These are phyloP conservation scores for Lepidium aucheri DNA, from an alignment of 345 rosid genomes.

Conservation along the genomic window DNA sequence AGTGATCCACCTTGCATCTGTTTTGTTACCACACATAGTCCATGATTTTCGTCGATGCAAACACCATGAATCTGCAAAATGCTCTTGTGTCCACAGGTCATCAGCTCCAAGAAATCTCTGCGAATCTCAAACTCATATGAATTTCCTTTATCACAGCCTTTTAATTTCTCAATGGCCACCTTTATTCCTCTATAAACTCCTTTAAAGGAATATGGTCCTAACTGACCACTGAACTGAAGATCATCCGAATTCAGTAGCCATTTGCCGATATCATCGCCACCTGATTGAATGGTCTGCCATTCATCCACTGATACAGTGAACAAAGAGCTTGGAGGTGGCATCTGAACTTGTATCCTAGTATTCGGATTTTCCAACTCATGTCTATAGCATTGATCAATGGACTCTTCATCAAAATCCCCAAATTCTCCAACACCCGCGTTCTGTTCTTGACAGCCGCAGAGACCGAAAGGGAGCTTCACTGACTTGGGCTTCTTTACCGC, in stretches of 20 bases:
- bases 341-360: slow-evolving; percentile 53
- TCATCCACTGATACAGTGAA: slow-evolving; percentile 69
- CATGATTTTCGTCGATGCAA: slow-evolving; percentile 84
- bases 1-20: slow-evolving; percentile 92
- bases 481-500: slow-evolving; percentile 67
- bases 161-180: slow-evolving; percentile 87
- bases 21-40: slow-evolving; percentile 81
- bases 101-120: slow-evolving; percentile 75
- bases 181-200: slow-evolving; percentile 67
- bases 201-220: slow-evolving; percentile 57
- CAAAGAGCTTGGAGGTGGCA: slow-evolving; percentile 63
- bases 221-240: slow-evolving; percentile 68
- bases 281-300: slow-evolving; percentile 81
- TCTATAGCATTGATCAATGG: slow-evolving; percentile 41
- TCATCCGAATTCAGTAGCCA: slow-evolving; percentile 75
- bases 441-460: slow-evolving; percentile 96
- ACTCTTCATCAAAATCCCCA: slow-evolving; percentile 68
- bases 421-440: slow-evolving; percentile 45
- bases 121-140: slow-evolving; percentile 73
- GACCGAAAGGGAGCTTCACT: slow-evolving; percentile 87
- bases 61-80: slow-evolving; percentile 76
- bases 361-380: slow-evolving; percentile 40
- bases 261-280: slow-evolving; percentile 56
- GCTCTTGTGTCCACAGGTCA: slow-evolving; percentile 89
- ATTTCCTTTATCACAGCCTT: slow-evolving; percentile 94